These are phyloP conservation scores for Aspergillus novofumigatus DNA, from an alignment of 2,329 filamentous ascomycete genomes.

Conservation along the genomic window DNA sequence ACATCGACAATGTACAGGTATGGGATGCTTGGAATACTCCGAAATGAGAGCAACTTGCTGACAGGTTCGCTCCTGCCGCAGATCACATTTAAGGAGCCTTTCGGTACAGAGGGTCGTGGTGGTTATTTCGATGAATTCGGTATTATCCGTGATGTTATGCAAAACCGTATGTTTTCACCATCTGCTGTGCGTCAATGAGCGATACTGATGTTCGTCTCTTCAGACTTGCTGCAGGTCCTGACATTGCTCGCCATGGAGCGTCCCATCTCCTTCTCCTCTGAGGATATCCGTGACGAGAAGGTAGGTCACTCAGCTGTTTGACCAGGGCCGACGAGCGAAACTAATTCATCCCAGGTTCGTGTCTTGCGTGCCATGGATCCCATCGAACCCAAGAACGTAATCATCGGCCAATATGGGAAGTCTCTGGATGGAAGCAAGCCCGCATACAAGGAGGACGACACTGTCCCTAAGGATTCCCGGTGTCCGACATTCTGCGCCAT, in stretches of 20 bases:
- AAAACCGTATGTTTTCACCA: slow-evolving; percentile 65
- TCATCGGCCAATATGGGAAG: slow-evolving; percentile 97
- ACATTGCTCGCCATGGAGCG: slow-evolving; percentile 97
- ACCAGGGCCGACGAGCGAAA: background rate
- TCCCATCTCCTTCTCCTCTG: slow-evolving; percentile 94
- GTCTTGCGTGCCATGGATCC: slow-evolving; percentile 89
- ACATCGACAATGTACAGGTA: slow-evolving; percentile 96
- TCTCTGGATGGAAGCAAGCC: slow-evolving; percentile 95
- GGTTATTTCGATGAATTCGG: slow-evolving; percentile 99
- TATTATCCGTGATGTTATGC: slow-evolving; percentile 99
- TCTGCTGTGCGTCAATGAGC: background rate
- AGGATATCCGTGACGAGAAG: slow-evolving; percentile 98
- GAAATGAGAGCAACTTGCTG: background rate
- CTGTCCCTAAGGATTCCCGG: slow-evolving; percentile 92
- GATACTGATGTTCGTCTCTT: slow-evolving; percentile 16
- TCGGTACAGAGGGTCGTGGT: slow-evolving; percentile 94
- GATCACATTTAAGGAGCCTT: slow-evolving; percentile 99
- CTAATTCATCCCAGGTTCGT: slow-evolving; percentile 54
- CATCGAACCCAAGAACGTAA: slow-evolving; percentile 99
- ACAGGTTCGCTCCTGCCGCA: slow-evolving; percentile 23
- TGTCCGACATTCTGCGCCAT: slow-evolving; percentile 98
- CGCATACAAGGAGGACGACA: slow-evolving; percentile 97
- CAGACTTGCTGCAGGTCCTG: slow-evolving; percentile 85
- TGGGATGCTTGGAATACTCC: slow-evolving; percentile 5
- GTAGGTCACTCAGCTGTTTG: slow-evolving; percentile 19